A percentile compares a stretch with the other conserved stretches of the same genome.
phyloP scores from a whole-genome alignment of 371 early-diverging fungal genomes.

The Syncephalastrum sp. region DNA sequence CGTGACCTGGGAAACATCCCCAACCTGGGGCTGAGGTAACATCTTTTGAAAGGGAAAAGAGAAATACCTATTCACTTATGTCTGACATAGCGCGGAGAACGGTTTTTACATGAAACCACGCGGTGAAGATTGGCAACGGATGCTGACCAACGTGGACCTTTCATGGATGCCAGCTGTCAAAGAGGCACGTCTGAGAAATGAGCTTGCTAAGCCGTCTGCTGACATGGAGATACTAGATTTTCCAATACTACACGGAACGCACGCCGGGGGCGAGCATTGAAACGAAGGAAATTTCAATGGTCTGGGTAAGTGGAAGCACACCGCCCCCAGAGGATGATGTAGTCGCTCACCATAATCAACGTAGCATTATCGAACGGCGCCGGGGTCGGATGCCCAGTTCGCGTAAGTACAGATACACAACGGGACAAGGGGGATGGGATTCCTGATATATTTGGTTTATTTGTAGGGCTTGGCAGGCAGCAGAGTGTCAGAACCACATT shows the following conservation, averaged over 20 bases:
- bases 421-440: background rate
- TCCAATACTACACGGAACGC: constrained; percentile 88
- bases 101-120: constrained; percentile 68
- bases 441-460: background rate
- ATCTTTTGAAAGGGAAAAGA: constrained; percentile 40
- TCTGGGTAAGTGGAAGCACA: constrained; percentile 58
- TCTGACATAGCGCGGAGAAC: constrained; percentile 67
- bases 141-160: constrained; percentile 77
- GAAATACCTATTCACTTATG: background rate
- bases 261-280: constrained; percentile 86
- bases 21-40: constrained; percentile 65
- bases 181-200: constrained; percentile 42
- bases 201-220: background rate
- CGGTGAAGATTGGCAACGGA: constrained; percentile 73
- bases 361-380: constrained; percentile 79
- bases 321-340: too few species aligned
- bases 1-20: constrained; percentile 78
- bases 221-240: constrained; percentile 72
- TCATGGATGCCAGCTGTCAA: constrained; percentile 83
- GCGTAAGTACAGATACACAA: constrained; percentile 31
- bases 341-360: background rate
- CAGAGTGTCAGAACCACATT: constrained; percentile 89
- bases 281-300: constrained; percentile 79
- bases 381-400: constrained; percentile 75
- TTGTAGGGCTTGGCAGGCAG: constrained; percentile 74